Conservation (phyloP, 1,139 yeast species). For the Yamadazyma blattariae region DNA sequence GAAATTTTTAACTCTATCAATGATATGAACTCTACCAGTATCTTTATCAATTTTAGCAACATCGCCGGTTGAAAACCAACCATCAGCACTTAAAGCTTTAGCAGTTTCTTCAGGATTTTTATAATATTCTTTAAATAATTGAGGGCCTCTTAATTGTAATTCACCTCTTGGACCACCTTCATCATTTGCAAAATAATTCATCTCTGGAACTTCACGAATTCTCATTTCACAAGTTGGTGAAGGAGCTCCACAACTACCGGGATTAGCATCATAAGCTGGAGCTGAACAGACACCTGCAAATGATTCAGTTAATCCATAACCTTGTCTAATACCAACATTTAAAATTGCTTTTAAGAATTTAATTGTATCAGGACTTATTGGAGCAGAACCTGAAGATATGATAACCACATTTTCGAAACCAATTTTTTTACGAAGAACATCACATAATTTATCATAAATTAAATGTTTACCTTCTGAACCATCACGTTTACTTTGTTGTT, state of each 20-base stretch:
- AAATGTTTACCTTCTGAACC: constrained; percentile 28
- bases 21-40: constrained; percentile 56
- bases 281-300: constrained; percentile 60
- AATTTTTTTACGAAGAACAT: constrained; percentile 50
- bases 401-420: constrained; percentile 53
- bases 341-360: constrained; percentile 62
- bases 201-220: constrained; percentile 63
- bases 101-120: constrained; percentile 44
- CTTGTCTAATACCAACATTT: constrained; percentile 60
- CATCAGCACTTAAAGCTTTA: constrained; percentile 24
- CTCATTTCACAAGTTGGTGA: constrained; percentile 54
- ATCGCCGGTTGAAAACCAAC: constrained; percentile 81
- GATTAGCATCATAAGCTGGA: constrained; percentile 39
- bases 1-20: constrained; percentile 78
- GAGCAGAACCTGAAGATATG: constrained; percentile 65
- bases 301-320: constrained; percentile 77
- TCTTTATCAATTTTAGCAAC: constrained; percentile 53
- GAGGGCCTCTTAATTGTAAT: constrained; percentile 65
- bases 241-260: constrained; percentile 66
- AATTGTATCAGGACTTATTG: constrained; percentile 60
- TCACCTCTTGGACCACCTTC: constrained; percentile 51
- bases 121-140: constrained; percentile 58
- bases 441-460: constrained; percentile 47
- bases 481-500: constrained; percentile 27
- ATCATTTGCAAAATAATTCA: constrained; percentile 54